Evolutionary conservation across 306 rosid species (phyloP), one percentile per base, ranked within the genome.

Genomic region (Fragaria nilgerrensis): DNA sequence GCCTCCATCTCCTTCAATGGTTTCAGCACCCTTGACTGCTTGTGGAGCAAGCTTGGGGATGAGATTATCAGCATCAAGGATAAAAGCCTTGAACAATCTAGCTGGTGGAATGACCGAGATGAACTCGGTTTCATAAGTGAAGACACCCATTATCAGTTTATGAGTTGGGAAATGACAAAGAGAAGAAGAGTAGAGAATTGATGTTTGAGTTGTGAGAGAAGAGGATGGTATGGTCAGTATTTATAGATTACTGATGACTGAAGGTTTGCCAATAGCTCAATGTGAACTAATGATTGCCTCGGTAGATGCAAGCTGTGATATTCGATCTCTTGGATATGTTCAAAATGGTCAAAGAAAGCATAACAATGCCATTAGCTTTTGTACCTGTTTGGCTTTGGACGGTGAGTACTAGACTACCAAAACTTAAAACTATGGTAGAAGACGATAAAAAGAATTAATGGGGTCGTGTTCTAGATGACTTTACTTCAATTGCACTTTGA

Each of bases 1-100:
- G 0, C 88, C 91, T 15, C 91, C 91, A 76, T 85, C 41, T 64
- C 89, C 89, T 65, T 78, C 77, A 10, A 87, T 0, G 67, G 47
- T 65, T 67, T 87, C 87, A 0, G 20, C 49, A 32, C 41, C 76
- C 58, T 70, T 2, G 15, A 77, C 23, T 63, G 84, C 70, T 9
- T 67, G 43, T 15, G 85, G 75, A 3, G 67, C 68, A 66, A 81
- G 72, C 77, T 85, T 87, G 1, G 89, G 83, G 56, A 78, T 25
- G 61, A 85, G 74, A 3, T 23, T 50, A 67, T 22, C 75, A 14
- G 78, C 63, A 34, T 85, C 86, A 9, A 78, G 55, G 4, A 77
- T 74, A 19, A 85, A 70, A 41, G 84, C 88, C 75, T 82, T 82
- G 79, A 78, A 87, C 37, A 83, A 36, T 43, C 4, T 87, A 1